Evolutionary conservation across 148 eudicot species (phyloP).

Genomic region (Dianthus caryophyllus): DNA sequence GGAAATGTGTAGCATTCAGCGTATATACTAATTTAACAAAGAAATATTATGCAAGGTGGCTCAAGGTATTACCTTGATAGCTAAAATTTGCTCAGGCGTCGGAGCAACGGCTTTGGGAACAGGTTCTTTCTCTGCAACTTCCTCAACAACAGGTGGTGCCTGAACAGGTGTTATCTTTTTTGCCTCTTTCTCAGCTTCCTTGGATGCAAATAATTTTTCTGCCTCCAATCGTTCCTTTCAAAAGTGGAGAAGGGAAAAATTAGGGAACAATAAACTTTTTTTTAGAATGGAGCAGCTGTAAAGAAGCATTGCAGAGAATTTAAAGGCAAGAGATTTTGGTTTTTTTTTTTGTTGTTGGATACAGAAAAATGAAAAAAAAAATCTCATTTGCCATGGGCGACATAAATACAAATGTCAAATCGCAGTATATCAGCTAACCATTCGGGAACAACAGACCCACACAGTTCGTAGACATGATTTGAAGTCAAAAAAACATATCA

Average conservation of each 20-base stretch:
- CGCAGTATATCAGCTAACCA: too few species aligned
- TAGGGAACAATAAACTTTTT: neutral
- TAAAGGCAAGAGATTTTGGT: neutral
- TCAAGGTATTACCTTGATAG: slow-evolving; percentile 99
- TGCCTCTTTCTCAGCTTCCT: slow-evolving; percentile 87
- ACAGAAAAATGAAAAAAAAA: neutral
- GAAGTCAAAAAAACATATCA: neutral
- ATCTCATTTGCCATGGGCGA: neutral
- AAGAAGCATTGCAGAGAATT: neutral
- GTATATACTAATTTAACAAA: too few species aligned
- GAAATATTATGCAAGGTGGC: too few species aligned
- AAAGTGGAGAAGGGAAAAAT: neutral
- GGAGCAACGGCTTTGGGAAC: slow-evolving; percentile 67
- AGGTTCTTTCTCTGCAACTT: slow-evolving; percentile 61
- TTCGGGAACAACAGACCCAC: neutral
- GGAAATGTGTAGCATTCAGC: too few species aligned
- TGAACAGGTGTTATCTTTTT: slow-evolving; percentile 58
- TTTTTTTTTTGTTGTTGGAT: neutral
- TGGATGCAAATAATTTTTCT: slow-evolving; percentile 61
- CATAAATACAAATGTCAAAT: neutral
- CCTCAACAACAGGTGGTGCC: slow-evolving; percentile 49
- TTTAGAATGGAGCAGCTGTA: neutral
- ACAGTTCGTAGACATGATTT: neutral
- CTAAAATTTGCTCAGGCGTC: slow-evolving; percentile 93
- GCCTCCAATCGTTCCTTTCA: slow-evolving; percentile 80